Base-by-base conservation (phyloP, 192 early-diverging fungal genomes). In the Gonapodya sp. region DNA sequence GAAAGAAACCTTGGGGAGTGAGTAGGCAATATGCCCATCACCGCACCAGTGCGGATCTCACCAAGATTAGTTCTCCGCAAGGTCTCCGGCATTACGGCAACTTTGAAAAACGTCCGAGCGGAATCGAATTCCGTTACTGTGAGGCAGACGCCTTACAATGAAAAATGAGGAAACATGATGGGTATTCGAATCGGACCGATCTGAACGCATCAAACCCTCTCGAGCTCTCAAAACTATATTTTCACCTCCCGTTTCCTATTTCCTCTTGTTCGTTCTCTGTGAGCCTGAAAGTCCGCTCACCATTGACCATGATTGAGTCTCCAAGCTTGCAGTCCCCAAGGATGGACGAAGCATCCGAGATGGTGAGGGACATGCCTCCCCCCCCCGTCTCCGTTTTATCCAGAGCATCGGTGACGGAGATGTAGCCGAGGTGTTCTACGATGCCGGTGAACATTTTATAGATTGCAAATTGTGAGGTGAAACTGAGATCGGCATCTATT, bases 401-500 rank as follows among this genome's bases (percentile, higher is more conserved):
- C 73, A 93, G 82, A 33, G 87, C 85, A 24, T 87, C 85, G 73
- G 96, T 89, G 81, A 87, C 83, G 79, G 84, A 81, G 35, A 99
- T 90, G 36, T 80, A 89, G 79, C 96, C 98, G 85, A 97, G 92
- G 81, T 87, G 87, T 84, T 99, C 98, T 80, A 99, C 94, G 73
- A 99, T 96, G 78, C 98, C 98, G 0, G 98, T 99, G 84, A 99
- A 99, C 96, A 98, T 98, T 78, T 8, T 16, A 77, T 24, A 24
- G 46, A 24, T 64, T 64, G 8, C 8, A 64, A 64, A 64, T 64
- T 24, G 46, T 16, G 46, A 16, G 46, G 46, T 64, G 8, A 24
- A 64, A 64, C 8, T 16, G 8, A 8, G 46, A 64, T 64, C 46
- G 46, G 46, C 46, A 64, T 16, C 8, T 64, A 8, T 64, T 64